Evolutionary conservation across 768 basidiomycete species (phyloP).

Genomic region (Suillus lakei): DNA sequence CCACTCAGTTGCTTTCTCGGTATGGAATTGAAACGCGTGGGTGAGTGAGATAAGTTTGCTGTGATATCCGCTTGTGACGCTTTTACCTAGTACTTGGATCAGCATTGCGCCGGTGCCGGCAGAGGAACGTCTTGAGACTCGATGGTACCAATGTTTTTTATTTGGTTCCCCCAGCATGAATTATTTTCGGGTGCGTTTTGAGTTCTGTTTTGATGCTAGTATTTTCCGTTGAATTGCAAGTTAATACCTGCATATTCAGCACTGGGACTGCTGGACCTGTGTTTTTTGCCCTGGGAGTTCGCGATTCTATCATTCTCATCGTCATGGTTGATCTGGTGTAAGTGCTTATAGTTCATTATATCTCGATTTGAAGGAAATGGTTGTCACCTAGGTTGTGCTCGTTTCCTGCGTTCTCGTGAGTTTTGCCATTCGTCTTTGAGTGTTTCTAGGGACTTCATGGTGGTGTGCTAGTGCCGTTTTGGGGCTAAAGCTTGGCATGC

Average conservation of each 20-base stretch:
- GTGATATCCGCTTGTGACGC: too few relatives aligned
- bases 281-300: slow-evolving; percentile 51
- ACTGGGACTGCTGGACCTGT: slow-evolving; percentile 56
- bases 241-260: slow-evolving; percentile 41
- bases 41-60: slow-evolving; percentile 24
- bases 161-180: slow-evolving; percentile 55
- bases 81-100: background rate
- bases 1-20: slow-evolving; percentile 34
- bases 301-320: slow-evolving; percentile 47
- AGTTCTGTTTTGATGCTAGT: background rate
- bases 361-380: background rate
- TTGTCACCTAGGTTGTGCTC: slow-evolving; percentile 32
- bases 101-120: slow-evolving; percentile 45
- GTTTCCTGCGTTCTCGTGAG: slow-evolving; percentile 45
- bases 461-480: slow-evolving; percentile 47
- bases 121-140: slow-evolving; percentile 41
- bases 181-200: slow-evolving; percentile 41
- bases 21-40: slow-evolving; percentile 49
- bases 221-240: background rate
- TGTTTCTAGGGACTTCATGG: background rate
- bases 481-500: slow-evolving; percentile 57
- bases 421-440: background rate
- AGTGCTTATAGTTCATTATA: slow-evolving; percentile 12
- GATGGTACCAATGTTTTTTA: slow-evolving; percentile 52
- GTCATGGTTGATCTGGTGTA: slow-evolving; percentile 51